phyloP scores from a whole-genome alignment of 2,329 filamentous ascomycete species.

The Fusarium lateritium region DNA sequence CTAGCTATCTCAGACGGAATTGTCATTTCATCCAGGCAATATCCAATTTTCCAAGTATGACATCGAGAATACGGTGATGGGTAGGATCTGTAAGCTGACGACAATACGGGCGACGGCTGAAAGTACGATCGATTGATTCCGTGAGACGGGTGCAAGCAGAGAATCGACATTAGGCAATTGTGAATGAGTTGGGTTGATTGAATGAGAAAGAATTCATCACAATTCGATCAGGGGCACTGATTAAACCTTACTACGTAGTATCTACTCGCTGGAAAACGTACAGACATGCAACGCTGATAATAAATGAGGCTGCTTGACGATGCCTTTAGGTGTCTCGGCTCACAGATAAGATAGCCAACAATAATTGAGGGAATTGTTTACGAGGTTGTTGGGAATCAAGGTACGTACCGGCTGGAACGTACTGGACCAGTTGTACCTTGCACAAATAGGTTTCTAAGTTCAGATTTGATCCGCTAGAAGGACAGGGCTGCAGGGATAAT shows the following conservation, averaged over 20 bases:
- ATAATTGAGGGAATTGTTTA: slow-evolving; percentile 15
- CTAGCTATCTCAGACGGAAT: too few species aligned
- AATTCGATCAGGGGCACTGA: neutral
- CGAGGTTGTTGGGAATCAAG: neutral
- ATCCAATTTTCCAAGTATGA: too few species aligned
- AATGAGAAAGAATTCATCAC: neutral
- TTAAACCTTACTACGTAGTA: neutral
- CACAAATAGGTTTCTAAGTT: neutral
- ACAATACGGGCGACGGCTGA: neutral
- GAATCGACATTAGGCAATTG: neutral
- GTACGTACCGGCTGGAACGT: too few species aligned
- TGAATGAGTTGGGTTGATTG: neutral
- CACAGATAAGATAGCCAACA: neutral
- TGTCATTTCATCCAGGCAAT: too few species aligned
- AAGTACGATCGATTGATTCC: neutral
- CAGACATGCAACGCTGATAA: neutral
- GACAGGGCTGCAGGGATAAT: neutral
- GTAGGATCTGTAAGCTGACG: neutral
- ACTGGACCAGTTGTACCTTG: neutral
- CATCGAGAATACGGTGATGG: neutral
- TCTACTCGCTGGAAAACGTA: too few species aligned
- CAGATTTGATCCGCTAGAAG: neutral
- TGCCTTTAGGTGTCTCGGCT: neutral
- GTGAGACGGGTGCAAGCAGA: neutral
- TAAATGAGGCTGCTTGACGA: neutral